Base-by-base conservation (phyloP, 1,284 basidiomycete genomes). In the Boletus calvinii region DNA sequence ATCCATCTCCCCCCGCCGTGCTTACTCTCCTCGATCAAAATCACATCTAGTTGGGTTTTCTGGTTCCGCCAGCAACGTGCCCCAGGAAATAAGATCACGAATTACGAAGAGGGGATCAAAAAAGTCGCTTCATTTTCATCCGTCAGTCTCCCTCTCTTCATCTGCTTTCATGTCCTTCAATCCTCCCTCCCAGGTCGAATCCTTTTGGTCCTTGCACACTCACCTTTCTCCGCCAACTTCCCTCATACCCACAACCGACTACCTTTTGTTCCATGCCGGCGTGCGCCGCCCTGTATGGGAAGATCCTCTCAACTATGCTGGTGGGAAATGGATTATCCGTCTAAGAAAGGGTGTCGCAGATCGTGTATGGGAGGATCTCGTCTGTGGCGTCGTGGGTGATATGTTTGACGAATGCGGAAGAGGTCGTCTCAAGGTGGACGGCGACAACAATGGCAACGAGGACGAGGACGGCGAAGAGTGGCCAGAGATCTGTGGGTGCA, bases 301-400 rank as follows among this genome's bases (percentile, higher is more conserved):
- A 68, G 92, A 94, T 69, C 90, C 90, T 2, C 75, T 92, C 50
- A 94, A 94, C 69, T 73, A 87, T 46, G 69, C 80, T n/a, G 92
- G 92, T 26, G 92, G 92, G n/a, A 94, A 94, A 72, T 94, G 92
- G 91, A 91, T 91, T 57, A 83, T 94, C 56, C 87, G 92, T 56
- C 77, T 94, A 45, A 83, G 83, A 65, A 92, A 92, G 65, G 90
- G 90, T 37, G 76, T 91, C 41, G 81, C 87, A 7, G 90, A 92
- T 69, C 80, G 87, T 20, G 70, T 92, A 47, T 92, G 90, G 90
- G 90, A 92, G 69, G 87, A 88, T 62, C 77, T 92, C 42, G 80
- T 91, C 29, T 74, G 90, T 56, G 87, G 86, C 18, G 76, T 91
- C 49, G 79, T 90, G 52, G 90, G 90, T 2, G 90, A 91, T 66